Base-by-base conservation (phyloP, 2,329 filamentous ascomycete species). In the Rhinocladiella similis region DNA sequence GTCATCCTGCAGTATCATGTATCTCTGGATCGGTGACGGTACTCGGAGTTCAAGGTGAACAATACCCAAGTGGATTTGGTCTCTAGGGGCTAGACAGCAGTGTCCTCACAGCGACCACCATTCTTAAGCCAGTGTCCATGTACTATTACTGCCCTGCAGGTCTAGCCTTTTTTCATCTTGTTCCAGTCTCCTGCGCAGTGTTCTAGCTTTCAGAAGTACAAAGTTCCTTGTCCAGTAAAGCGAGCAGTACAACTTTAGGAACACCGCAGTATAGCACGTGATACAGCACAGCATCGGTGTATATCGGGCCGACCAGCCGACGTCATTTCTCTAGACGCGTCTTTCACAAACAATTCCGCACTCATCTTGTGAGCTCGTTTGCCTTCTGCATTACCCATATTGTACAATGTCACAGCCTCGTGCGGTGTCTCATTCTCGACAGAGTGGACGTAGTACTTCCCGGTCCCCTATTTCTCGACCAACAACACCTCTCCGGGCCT, bases 401-500 rank as follows among this genome's bases (percentile, higher is more conserved):
- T 5, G 5, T 53, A 49, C 33, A 4, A 59, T 59, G 56, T 47
- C 56, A 14, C 56, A 55, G 38, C 29, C 57, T 20, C 53, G 49
- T 48, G 14, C 50, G 41, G 18, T 48, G 35, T 47, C 51, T 12
- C 54, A 39, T 19, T 41, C 49, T 18, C 54, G 62, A 42, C 38
- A 16, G 38, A 19, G n/a, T 18, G 65, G 66, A 39, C 77, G 78
- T 61, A 85, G 85, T 20, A 80, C 79, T 50, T 88, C 85, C 41
- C 86, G 84, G 62, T 78, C 83, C 47, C 82, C 80, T 16, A 74
- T 81, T 4, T 91, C 90, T 41, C 87, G 90, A 60, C 94, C 93
- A 19, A 96, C 92, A 1, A 97, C 94, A 3, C 94, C 94, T 27
- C 83, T 99, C 9, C 89, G 93, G 47, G 89, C 93, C 14, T 91